Evolutionary conservation across 2,329 filamentous ascomycete genomes (phyloP).

Genomic region (Fragosphaeria purpurea): DNA sequence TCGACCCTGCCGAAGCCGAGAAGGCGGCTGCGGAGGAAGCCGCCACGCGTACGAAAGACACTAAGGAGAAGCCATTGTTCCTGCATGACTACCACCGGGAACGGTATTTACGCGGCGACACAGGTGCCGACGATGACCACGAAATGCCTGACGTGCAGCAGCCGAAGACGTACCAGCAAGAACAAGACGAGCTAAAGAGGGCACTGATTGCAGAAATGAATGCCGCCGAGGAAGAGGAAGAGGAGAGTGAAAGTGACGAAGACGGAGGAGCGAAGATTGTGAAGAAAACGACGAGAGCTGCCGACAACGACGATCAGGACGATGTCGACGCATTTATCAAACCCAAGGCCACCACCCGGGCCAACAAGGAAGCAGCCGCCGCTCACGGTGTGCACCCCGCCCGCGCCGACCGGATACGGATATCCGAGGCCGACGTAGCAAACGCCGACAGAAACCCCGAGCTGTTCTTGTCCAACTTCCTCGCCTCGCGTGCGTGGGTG

Average conservation of each 20-base stretch:
- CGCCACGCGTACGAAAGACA: conserved; percentile 41
- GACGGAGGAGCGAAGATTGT: conserved; percentile 52
- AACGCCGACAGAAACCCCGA: conserved; percentile 79
- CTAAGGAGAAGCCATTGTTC: conserved; percentile 71
- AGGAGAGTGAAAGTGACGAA: conserved; percentile 43
- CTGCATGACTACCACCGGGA: conserved; percentile 84
- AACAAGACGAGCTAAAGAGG: conserved; percentile 75
- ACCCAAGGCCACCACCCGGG: conserved; percentile 46
- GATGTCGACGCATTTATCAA: conserved; percentile 68
- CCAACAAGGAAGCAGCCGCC: conserved; percentile 15
- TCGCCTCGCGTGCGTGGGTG: conserved; percentile 86
- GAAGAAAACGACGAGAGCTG: conserved; percentile 43
- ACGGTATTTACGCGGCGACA: conserved; percentile 67
- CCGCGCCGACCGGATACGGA: conserved; percentile 33
- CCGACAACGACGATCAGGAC: conserved; percentile 48
- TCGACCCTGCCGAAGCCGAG: conserved; percentile 50
- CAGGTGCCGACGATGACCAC: conserved; percentile 49
- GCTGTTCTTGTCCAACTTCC: conserved; percentile 86
- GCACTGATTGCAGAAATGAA: conserved; percentile 74
- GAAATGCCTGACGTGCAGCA: conserved; percentile 28
- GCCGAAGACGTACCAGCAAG: conserved; percentile 70
- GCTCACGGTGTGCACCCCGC: conserved; percentile 47
- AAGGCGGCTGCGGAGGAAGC: conserved; percentile 18
- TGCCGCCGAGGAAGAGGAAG: conserved; percentile 47
- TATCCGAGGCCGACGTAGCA: conserved; percentile 54